phyloP scores from a whole-genome alignment of 257 asterid genomes.

The Forsythia suspensa region DNA sequence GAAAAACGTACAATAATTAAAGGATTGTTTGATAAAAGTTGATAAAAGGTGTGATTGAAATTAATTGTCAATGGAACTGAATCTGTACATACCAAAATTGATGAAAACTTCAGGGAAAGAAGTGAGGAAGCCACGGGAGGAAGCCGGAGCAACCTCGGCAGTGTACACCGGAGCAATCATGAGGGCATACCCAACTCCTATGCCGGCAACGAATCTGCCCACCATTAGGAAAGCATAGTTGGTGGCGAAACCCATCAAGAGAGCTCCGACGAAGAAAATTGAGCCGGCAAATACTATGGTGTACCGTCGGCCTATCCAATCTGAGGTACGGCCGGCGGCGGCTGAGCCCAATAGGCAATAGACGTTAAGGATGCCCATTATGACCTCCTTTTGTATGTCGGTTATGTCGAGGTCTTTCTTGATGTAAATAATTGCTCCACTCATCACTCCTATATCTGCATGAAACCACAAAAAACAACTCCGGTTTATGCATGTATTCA shows the following conservation, averaged over 20 bases:
- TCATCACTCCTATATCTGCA: conserved; percentile 96
- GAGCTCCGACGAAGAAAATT: conserved; percentile 78
- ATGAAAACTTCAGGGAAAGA: conserved; percentile 96
- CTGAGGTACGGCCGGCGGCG: conserved; percentile 88
- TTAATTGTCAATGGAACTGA: too few species aligned
- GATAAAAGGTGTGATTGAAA: too few species aligned
- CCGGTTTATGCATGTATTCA: background rate
- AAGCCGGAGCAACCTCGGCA: conserved; percentile 90
- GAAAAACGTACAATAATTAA: background rate
- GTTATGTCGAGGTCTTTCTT: conserved; percentile 33
- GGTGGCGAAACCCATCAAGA: conserved; percentile 88
- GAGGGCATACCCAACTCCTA: conserved; percentile 90
- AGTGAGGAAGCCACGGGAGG: conserved; percentile 81
- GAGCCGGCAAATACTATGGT: conserved; percentile 80
- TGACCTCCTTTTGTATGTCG: conserved; percentile 48
- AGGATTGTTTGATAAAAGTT: too few species aligned
- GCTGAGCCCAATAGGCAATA: conserved; percentile 79
- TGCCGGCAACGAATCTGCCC: conserved; percentile 81
- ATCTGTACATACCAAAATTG: conserved; percentile 51
- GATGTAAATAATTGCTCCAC: conserved; percentile 82
- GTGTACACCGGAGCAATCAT: conserved; percentile 98
- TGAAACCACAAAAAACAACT: background rate
- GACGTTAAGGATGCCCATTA: conserved; percentile 67
- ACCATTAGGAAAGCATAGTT: conserved; percentile 77
- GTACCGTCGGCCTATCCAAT: conserved; percentile 82